A percentile compares a stretch with the other conserved stretches of the same genome.
These are phyloP conservation scores for Penicillium occitanis DNA, from an alignment of 2,329 filamentous ascomycete species.

Conservation along the genomic window DNA sequence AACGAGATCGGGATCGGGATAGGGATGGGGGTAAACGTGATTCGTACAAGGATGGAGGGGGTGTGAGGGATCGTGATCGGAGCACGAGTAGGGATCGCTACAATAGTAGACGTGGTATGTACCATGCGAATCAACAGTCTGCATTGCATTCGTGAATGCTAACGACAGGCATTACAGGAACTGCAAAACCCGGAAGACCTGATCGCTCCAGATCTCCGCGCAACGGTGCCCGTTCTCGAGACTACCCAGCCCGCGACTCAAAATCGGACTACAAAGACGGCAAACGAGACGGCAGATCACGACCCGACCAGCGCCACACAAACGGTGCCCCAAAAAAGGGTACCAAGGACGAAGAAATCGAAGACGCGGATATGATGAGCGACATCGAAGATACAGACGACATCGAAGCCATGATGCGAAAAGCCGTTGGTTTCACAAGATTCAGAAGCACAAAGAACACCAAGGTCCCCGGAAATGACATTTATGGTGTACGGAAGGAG, in stretches of 20 bases:
- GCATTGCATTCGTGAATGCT: background rate
- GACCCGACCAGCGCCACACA: conserved; percentile 26
- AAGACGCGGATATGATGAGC: conserved; percentile 36
- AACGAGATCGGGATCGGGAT: conserved; percentile 31
- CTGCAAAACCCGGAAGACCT: conserved; percentile 35
- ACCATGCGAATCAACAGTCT: background rate
- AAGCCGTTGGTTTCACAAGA: conserved; percentile 84
- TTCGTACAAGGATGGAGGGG: conserved; percentile 38
- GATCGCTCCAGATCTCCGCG: conserved; percentile 40
- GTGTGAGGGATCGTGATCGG: conserved; percentile 41
- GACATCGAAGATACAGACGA: conserved; percentile 39
- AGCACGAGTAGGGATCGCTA: conserved; percentile 42
- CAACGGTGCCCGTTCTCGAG: conserved; percentile 39
- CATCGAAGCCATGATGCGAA: conserved; percentile 70
- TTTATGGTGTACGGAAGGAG: conserved; percentile 79
- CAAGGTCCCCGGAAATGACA: conserved; percentile 84
- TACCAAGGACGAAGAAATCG: conserved; percentile 53
- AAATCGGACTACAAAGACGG: conserved; percentile 35
- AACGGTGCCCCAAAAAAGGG: conserved; percentile 32
- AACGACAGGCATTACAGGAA: conserved; percentile 26
- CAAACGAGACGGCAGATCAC: conserved; percentile 32
- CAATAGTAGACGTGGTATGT: conserved; percentile 42
- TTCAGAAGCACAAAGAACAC: conserved; percentile 87
- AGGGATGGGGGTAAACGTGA: conserved; percentile 35
- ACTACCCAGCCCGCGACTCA: conserved; percentile 29